Percentiles rank a stretch among this genome's conserved stretches.
These are phyloP conservation scores for Aquilaria yunnanensis DNA, from an alignment of 345 rosid species.

Conservation along the genomic window DNA sequence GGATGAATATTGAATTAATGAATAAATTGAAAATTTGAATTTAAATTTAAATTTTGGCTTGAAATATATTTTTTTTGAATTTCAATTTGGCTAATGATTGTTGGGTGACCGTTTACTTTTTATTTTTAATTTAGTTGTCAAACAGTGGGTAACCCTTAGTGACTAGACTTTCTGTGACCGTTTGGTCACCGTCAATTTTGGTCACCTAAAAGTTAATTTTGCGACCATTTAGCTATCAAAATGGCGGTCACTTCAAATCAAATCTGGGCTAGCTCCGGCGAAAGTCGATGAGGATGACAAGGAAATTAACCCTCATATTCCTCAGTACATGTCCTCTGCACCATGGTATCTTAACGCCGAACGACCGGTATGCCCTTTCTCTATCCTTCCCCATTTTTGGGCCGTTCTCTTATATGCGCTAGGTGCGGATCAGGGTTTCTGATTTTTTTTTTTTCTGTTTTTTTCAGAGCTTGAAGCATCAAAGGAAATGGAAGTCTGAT, in stretches of 20 bases:
- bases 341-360: slow-evolving; percentile 61
- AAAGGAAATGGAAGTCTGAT: slow-evolving; percentile 79
- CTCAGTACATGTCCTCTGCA: slow-evolving; percentile 64
- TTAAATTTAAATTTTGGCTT: no score
- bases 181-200: no score
- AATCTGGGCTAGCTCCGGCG: slow-evolving; percentile 71
- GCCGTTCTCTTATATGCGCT: background rate
- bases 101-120: no score
- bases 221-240: background rate
- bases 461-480: slow-evolving; percentile 68
- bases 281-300: slow-evolving; percentile 69
- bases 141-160: no score
- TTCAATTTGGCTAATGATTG: no score
- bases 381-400: background rate
- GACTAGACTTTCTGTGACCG: no score
- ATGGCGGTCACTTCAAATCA: background rate
- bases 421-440: no score
- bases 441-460: background rate
- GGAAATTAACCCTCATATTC: slow-evolving; percentile 60
- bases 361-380: slow-evolving; percentile 24
- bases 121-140: no score
- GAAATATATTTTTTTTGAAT: no score
- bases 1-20: no score
- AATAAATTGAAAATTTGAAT: no score
- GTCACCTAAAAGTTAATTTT: background rate